Conservation (phyloP, 2,329 filamentous ascomycete species). For the Penicillium sp. region DNA sequence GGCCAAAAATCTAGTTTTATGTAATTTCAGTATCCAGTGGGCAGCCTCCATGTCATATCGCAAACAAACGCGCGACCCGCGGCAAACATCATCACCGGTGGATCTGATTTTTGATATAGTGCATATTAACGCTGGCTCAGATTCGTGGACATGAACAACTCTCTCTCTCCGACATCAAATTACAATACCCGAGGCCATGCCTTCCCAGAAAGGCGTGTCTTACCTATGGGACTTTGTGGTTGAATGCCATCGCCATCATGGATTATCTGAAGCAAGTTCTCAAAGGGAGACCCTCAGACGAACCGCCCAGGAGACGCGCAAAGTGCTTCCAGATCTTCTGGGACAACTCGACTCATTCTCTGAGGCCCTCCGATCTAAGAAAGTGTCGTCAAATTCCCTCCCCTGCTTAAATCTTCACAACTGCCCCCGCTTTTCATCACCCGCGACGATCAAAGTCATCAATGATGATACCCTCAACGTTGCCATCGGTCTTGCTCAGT, state of each 20-base stretch:
- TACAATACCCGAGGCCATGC: too few species aligned
- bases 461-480: background rate
- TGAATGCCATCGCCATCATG: background rate
- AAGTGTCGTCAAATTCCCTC: background rate
- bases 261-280: background rate
- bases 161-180: too few species aligned
- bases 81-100: too few species aligned
- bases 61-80: too few species aligned
- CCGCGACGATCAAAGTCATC: background rate
- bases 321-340: background rate
- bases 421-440: background rate
- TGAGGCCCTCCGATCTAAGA: background rate
- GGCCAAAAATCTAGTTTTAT: too few species aligned
- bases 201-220: background rate
- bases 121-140: too few species aligned
- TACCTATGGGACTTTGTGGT: background rate
- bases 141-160: too few species aligned
- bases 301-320: background rate
- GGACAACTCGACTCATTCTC: background rate
- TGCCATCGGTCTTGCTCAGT: background rate
- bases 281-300: background rate
- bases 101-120: too few species aligned
- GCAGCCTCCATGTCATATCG: too few species aligned
- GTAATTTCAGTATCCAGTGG: too few species aligned
- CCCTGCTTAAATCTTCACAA: rapidly evolving